Percentiles rank a stretch among this genome's conserved stretches.
phyloP scores from a whole-genome alignment of 1,284 basidiomycete genomes.

The Cutaneotrichosporon spelunceum region DNA sequence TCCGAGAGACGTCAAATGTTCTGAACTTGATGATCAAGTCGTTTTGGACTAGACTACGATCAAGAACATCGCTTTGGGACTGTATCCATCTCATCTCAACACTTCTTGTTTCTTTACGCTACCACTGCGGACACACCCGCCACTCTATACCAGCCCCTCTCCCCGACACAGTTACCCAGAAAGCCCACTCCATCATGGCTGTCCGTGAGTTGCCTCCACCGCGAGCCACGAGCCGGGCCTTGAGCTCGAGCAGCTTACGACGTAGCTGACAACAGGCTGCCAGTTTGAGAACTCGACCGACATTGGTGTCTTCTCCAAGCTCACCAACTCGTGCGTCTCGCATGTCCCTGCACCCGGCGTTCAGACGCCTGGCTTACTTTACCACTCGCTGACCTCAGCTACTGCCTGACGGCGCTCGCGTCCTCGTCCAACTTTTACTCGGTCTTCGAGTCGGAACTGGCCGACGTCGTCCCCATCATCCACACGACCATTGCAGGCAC shows the following conservation, averaged over 20 bases:
- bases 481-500: slow-evolving; percentile 96
- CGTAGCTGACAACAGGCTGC: slow-evolving; percentile 58
- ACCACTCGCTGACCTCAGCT: slow-evolving; percentile 54
- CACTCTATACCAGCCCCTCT: not conserved
- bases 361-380: too few relatives aligned
- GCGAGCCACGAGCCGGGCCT: not conserved
- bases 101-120: not conserved
- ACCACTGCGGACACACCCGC: not conserved
- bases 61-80: not conserved
- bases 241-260: not conserved
- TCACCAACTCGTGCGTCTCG: slow-evolving; percentile 76
- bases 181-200: slow-evolving; percentile 49
- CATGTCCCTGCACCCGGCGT: too few relatives aligned
- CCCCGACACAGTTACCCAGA: not conserved
- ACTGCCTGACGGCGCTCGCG: slow-evolving; percentile 87
- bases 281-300: slow-evolving; percentile 98
- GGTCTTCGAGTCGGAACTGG: slow-evolving; percentile 90
- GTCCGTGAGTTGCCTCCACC: slow-evolving; percentile 52
- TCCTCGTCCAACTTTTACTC: slow-evolving; percentile 99
- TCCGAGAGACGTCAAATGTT: slow-evolving; percentile 7
- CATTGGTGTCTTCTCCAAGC: slow-evolving; percentile 88
- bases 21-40: not conserved
- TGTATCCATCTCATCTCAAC: not conserved
- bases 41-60: not conserved
- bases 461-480: slow-evolving; percentile 91